Evolutionary conservation across 805 yeast genomes (phyloP).

Genomic region (Lachancea kluyveri): DNA sequence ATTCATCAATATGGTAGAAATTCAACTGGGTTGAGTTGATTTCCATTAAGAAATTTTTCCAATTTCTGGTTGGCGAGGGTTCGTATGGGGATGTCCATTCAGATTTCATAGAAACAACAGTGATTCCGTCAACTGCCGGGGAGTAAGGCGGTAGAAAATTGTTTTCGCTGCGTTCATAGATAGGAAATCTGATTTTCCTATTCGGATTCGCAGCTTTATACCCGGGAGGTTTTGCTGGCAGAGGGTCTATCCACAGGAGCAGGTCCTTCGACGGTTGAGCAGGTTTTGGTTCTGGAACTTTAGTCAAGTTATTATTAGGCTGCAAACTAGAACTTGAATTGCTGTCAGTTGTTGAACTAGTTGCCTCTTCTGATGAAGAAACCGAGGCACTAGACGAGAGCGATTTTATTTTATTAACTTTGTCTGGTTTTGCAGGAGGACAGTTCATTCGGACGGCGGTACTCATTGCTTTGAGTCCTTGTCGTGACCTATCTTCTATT

Average conservation of each 20-base stretch:
- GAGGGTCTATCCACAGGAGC: constrained; percentile 32
- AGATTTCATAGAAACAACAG: constrained; percentile 53
- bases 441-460: constrained; percentile 1
- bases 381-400: constrained; percentile 3
- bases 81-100: constrained; percentile 81
- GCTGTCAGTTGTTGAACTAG: constrained; percentile 1
- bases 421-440: constrained; percentile 1
- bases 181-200: constrained; percentile 28
- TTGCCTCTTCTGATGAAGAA: constrained; percentile 4
- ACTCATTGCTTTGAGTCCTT: too few relatives aligned
- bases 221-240: constrained; percentile 32
- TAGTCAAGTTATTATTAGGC: too few relatives aligned
- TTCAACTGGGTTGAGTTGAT: constrained; percentile 83
- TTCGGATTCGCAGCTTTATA: constrained; percentile 24
- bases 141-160: constrained; percentile 57
- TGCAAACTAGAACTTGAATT: constrained; percentile 5
- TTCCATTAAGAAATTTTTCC: constrained; percentile 67
- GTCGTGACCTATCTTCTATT: too few relatives aligned
- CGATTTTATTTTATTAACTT: constrained; percentile 4
- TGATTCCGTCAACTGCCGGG: constrained; percentile 58
- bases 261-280: too few relatives aligned
- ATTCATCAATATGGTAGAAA: constrained; percentile 44
- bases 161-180: constrained; percentile 27
- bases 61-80: constrained; percentile 54
- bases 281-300: too few relatives aligned